phyloP scores from a whole-genome alignment of 139 green algal species.

The Pleodorina starrii region DNA sequence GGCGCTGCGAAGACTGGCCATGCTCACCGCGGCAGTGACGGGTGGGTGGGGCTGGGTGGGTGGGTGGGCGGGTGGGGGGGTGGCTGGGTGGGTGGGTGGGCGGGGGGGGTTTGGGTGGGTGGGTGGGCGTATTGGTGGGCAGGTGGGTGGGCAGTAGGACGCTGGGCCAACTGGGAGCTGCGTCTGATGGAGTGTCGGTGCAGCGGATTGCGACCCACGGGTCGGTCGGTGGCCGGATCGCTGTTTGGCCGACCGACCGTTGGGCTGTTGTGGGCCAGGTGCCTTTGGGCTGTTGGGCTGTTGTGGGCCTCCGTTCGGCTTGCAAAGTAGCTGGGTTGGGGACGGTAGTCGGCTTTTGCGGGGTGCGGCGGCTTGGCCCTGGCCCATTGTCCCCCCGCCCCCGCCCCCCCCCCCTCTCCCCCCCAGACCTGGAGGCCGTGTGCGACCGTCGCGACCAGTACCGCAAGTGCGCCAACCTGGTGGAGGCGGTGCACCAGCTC shows the following conservation, averaged over 20 bases:
- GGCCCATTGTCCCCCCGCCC: background rate
- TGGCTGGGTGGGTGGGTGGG: background rate
- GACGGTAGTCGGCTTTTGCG: background rate
- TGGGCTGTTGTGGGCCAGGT: too few relatives aligned
- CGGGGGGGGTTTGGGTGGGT: background rate
- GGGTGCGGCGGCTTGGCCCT: too few relatives aligned
- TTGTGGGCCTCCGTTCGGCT: too few relatives aligned
- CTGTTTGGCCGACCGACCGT: too few relatives aligned
- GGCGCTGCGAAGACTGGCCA: constrained; percentile 91
- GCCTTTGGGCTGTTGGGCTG: too few relatives aligned
- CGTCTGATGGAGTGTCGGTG: too few relatives aligned
- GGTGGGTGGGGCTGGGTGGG: constrained; percentile 32
- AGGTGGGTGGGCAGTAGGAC: too few relatives aligned
- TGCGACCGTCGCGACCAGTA: constrained; percentile 86
- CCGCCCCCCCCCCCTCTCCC: background rate
- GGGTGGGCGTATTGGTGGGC: background rate
- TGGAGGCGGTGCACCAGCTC: constrained; percentile 96
- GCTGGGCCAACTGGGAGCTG: too few relatives aligned
- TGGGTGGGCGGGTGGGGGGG: background rate
- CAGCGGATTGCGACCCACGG: too few relatives aligned
- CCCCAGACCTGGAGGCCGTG: constrained; percentile 74
- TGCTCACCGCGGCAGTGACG: constrained; percentile 90
- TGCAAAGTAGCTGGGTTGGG: background rate
- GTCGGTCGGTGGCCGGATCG: too few relatives aligned
- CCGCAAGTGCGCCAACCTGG: constrained; percentile 89